Percentiles rank a stretch among this genome's conserved stretches.
These are phyloP conservation scores for Pseudogymnoascus sp. DNA, from an alignment of 2,329 filamentous ascomycete species.

Conservation along the genomic window DNA sequence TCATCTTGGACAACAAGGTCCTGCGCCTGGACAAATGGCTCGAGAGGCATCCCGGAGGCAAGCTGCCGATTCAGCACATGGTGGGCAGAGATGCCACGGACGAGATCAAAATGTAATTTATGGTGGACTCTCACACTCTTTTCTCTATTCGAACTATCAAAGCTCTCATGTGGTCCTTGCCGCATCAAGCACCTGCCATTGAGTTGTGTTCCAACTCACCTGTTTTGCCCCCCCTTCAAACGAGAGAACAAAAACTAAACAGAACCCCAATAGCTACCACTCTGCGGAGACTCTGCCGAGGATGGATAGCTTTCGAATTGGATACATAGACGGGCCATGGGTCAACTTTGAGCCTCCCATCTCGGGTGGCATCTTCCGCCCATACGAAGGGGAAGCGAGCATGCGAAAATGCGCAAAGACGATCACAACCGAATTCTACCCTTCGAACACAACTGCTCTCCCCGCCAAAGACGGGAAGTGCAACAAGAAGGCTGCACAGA, in stretches of 20 bases:
- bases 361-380: constrained; percentile 73
- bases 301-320: constrained; percentile 79
- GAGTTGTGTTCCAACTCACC: constrained; percentile 3
- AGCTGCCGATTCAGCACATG: constrained; percentile 88
- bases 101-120: constrained; percentile 75
- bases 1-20: constrained; percentile 74
- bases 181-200: constrained; percentile 5
- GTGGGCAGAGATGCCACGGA: constrained; percentile 89
- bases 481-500: neutral
- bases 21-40: constrained; percentile 85
- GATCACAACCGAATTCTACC: neutral
- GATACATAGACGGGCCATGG: constrained; percentile 73
- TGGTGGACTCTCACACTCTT: constrained; percentile 15
- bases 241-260: constrained; percentile 6
- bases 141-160: neutral
- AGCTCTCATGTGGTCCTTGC: constrained; percentile 7
- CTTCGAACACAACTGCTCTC: neutral
- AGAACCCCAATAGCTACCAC: constrained; percentile 55
- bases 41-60: constrained; percentile 82
- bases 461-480: neutral
- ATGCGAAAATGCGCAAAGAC: constrained; percentile 4
- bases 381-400: constrained; percentile 32
- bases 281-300: constrained; percentile 65
- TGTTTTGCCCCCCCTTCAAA: neutral
- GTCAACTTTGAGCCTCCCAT: constrained; percentile 84